Percentiles rank a stretch among this genome's conserved stretches.
Conservation (phyloP, 1,284 basidiomycete genomes). For the Boletellus dicymbophilus region DNA sequence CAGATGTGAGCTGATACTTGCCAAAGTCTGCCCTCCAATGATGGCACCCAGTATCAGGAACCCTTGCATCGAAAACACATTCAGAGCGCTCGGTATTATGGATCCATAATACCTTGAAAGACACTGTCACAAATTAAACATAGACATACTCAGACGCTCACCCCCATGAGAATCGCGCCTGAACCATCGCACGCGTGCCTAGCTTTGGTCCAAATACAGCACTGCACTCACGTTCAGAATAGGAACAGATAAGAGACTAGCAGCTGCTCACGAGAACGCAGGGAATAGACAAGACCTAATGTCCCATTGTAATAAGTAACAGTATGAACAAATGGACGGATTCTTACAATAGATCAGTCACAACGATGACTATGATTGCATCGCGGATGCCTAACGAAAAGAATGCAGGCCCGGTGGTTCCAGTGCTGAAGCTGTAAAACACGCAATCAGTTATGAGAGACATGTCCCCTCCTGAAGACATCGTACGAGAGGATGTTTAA, state of each 20-base stretch:
- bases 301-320: not conserved
- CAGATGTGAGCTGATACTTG: conserved; percentile 54
- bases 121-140: not conserved
- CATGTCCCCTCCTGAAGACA: not conserved
- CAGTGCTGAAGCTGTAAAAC: conserved; percentile 47
- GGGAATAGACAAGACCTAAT: conserved; percentile 37
- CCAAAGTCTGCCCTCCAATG: conserved; percentile 73
- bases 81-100: conserved; percentile 63
- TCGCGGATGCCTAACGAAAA: conserved; percentile 56
- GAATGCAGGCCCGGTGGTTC: conserved; percentile 60
- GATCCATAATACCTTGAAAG: conserved; percentile 58
- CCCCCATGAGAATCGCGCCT: conserved; percentile 59
- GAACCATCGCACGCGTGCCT: conserved; percentile 65
- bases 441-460: not conserved
- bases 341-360: conserved; percentile 57
- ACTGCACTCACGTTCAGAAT: conserved; percentile 30
- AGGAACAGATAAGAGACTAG: not conserved
- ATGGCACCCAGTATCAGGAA: conserved; percentile 76
- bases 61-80: conserved; percentile 64
- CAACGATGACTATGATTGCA: conserved; percentile 50
- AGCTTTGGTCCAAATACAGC: conserved; percentile 62
- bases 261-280: conserved; percentile 55
- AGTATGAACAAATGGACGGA: not conserved
- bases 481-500: conserved; percentile 58
- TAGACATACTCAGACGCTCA: conserved; percentile 16